phyloP scores from a whole-genome alignment of 208 protist genomes.

The Phytomonas francai region DNA sequence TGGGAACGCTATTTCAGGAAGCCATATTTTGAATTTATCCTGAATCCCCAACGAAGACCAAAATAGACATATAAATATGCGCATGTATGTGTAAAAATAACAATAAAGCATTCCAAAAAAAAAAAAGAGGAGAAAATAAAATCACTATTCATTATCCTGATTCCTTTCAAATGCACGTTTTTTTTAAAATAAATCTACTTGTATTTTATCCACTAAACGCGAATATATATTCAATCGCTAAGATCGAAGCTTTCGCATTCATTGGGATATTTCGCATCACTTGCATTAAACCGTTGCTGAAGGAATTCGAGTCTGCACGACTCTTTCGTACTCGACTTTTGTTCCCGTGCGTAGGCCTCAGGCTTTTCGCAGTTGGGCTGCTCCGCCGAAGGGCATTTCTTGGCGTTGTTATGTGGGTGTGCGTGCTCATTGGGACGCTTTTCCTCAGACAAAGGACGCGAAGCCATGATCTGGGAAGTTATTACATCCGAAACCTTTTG shows the following conservation, averaged over 20 bases:
- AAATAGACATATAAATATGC: background rate
- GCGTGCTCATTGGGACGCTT: background rate
- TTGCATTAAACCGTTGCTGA: background rate
- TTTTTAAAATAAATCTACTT: background rate
- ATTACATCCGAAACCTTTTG: background rate
- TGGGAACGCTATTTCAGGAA: background rate
- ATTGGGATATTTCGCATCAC: background rate
- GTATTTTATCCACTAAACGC: background rate
- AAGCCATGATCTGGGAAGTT: background rate
- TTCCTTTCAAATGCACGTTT: background rate
- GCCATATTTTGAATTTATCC: background rate
- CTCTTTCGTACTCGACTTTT: background rate
- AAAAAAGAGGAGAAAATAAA: constrained; percentile 1
- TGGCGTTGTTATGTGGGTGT: background rate
- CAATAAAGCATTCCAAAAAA: background rate
- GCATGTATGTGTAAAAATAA: background rate
- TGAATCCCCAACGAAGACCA: background rate
- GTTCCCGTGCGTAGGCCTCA: background rate
- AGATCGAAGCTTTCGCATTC: background rate
- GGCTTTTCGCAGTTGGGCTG: background rate
- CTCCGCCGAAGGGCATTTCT: background rate
- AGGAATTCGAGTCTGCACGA: background rate
- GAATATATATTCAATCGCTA: constrained; percentile 1
- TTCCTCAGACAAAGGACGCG: background rate
- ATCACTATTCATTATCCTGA: background rate